A percentile compares a stretch with the other conserved stretches of the same genome.
phyloP scores from a whole-genome alignment of 345 rosid species.

The Salix caprea region DNA sequence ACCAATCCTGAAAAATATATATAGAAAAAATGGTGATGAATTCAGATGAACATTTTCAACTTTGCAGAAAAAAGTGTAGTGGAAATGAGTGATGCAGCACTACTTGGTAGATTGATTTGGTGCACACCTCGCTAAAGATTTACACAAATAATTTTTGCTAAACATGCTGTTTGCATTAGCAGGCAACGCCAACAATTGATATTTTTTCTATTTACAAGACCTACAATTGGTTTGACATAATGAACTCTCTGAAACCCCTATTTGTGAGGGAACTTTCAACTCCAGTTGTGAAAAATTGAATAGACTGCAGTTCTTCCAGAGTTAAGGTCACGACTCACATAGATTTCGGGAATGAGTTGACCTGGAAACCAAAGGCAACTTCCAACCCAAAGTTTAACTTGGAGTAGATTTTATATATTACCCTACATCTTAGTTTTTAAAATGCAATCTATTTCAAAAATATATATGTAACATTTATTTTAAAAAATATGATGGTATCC shows the following conservation, averaged over 20 bases:
- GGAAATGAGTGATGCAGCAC: constrained; percentile 1
- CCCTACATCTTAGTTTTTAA: not conserved
- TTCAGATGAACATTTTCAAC: not conserved
- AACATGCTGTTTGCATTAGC: not conserved
- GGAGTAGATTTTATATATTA: not conserved
- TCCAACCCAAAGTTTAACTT: not conserved
- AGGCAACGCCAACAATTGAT: not conserved
- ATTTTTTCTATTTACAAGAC: not conserved
- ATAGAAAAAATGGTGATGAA: constrained; percentile 19
- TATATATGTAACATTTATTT: not conserved
- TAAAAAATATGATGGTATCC: not conserved
- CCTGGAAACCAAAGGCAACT: not conserved
- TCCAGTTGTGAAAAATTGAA: not conserved
- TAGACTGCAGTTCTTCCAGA: not conserved
- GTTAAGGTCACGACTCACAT: not conserved
- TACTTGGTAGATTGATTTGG: not conserved
- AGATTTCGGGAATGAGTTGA: not conserved
- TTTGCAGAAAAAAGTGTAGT: not conserved
- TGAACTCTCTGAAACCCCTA: not conserved
- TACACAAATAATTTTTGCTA: not conserved
- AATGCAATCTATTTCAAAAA: not conserved
- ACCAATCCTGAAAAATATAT: constrained; percentile 71
- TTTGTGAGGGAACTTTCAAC: not conserved
- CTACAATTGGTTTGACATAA: not conserved
- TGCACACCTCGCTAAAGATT: not conserved